Base-by-base conservation (phyloP, 106 monocot genomes). In the Narthecium ossifragum region DNA sequence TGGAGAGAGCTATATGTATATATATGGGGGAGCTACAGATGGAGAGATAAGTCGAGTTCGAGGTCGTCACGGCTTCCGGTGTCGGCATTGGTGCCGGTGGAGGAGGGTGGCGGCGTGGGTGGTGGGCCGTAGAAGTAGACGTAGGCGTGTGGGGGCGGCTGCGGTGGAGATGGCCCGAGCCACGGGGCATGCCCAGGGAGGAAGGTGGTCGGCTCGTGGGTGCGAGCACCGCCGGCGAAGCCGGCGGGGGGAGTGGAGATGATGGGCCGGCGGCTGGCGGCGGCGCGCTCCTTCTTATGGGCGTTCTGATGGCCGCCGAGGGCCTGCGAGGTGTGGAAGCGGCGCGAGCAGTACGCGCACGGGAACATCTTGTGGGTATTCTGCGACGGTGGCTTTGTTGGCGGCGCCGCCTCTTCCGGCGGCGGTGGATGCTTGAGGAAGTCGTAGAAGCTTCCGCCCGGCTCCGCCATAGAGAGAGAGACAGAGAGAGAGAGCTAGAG, bases 241-340 rank as follows among this genome's bases (percentile, higher is more conserved):
- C 10, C 30, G 54, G 45, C 5, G 28, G 45, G 40, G 57, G 45
- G 51, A 41, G 11, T 18, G 57, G 21, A 18, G 34, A 36, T 1
- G 59, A 38, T 26, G 29, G 53, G 56, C 2, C 51, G 67, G 10
- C 50, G 65, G 28, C 46, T 18, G 5, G 7, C 63, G 56, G 65
- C 70, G 29, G 70, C 70, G 10, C 77, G 76, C 56, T 84, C 84
- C 50, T 71, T 75, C 75, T 84, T 84, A 60, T 79, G 84, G 11
- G 84, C 79, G 67, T 79, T 84, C 71, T 84, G 84, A 60, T 84
- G 84, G 4, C 84, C 84, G 27, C 84, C 84, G 63, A 84, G 75
- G 2, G 84, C 84, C 34, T 84, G 84, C 15, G 84, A 84, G 9
- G 70, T 79, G 62, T n/a, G 46, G 68, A 84, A 84, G 36, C 71